phyloP scores from a whole-genome alignment of 306 rosid species.

The Rosa lucieae region DNA sequence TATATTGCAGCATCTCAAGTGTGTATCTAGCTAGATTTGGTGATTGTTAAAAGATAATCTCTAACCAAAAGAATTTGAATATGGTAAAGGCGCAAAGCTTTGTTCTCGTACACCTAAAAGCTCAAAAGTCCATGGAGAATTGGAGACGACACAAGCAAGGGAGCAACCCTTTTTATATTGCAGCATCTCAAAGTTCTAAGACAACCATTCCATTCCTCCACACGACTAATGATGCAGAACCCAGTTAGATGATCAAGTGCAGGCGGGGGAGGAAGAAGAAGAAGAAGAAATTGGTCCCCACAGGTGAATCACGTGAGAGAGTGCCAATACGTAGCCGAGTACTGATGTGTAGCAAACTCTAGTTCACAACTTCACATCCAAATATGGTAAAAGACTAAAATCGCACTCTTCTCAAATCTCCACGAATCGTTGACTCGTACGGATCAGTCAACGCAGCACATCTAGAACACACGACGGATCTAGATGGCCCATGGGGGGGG shows the following conservation, averaged over 20 bases:
- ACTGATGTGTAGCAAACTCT: slow-evolving; percentile 28
- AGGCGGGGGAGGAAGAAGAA: background rate
- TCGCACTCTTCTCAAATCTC: background rate
- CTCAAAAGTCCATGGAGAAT: background rate
- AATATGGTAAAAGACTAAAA: slow-evolving; percentile 33
- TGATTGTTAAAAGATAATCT: too few relatives aligned
- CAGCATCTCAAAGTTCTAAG: background rate
- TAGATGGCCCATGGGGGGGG: background rate
- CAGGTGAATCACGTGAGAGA: background rate
- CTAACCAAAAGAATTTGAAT: too few relatives aligned
- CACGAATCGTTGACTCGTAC: slow-evolving; percentile 19
- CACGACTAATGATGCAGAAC: background rate
- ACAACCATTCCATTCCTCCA: background rate
- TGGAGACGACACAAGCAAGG: background rate
- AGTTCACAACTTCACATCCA: slow-evolving; percentile 22
- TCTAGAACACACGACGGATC: background rate
- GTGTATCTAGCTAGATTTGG: too few relatives aligned
- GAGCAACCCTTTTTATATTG: background rate
- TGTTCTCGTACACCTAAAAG: background rate
- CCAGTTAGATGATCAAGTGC: background rate
- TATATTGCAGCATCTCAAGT: too few relatives aligned
- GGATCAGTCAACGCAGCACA: slow-evolving; percentile 1
- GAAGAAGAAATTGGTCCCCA: slow-evolving; percentile 1
- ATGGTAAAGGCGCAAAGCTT: background rate
- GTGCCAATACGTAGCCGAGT: background rate